Base-by-base conservation (phyloP, 192 early-diverging fungal species). In the Fimicolochytrium jonesii region DNA sequence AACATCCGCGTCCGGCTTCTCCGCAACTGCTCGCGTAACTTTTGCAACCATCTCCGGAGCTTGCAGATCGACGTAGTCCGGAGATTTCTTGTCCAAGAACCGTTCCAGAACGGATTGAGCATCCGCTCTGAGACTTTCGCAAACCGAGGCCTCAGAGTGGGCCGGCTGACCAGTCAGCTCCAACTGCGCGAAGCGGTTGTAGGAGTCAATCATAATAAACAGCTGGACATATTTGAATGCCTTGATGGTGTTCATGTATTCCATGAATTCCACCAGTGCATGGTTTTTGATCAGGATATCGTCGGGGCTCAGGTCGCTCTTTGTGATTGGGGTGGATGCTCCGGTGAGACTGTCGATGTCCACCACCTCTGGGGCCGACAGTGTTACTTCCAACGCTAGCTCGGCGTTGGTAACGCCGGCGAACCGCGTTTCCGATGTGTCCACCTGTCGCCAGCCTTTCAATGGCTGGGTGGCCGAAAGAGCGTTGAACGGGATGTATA, bases 241-340 rank as follows among this genome's bases (percentile, higher is more conserved):
- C 7, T 63, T 20, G 23, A 43, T 15, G 25, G 18, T 48, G 15
- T 69, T 60, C 67, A 69, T 63, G 53, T 56, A 69, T 42, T 61
- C 42, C 50, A 69, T 69, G 39, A 69, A 69, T 52, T 69, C 67
- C 1, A 69, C 55, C 26, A 69, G 20, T 6, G 49, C 67, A 9
- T 64, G 41, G 31, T 6, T 44, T 13, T 36, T 28, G 9, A 53
- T 51, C 42, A 69, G 30, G 28, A 67, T 47, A 26, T 60, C 58
- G 13, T 29, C 37, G 20, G 56, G 26, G 20, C 18, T 51, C 15
- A 66, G 10, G 28, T 46, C 23, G 18, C 20, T 9, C 2, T n/a
- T 4, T 11, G 31, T 42, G 56, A 10, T 7, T 17, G 22, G 5
- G 44, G 6, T 6, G 11, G 2, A 3, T 10, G 17, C 39, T 25